Evolutionary conservation across 2,329 filamentous ascomycete genomes (phyloP), one percentile per base, ranked within the genome.

Genomic region (Xylariaceae sp.): DNA sequence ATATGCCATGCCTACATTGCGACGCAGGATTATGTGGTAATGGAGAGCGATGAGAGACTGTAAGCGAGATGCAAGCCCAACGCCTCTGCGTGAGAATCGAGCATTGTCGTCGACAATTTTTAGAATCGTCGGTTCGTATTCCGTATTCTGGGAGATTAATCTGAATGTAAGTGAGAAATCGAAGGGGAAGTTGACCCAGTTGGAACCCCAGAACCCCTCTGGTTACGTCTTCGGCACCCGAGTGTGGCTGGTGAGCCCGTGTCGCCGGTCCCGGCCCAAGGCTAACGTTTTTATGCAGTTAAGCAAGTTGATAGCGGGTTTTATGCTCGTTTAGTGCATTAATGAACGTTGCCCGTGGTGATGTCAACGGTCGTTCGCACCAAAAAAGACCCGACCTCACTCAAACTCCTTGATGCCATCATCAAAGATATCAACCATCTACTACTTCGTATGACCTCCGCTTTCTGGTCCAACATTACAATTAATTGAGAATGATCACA

Each of bases 11-110:
- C 15, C 7, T 23, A 18, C 47, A 49, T 11, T 42, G 13, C 37
- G 9, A 13, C 9, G 13, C 13, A 42, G 37, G 37, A 48, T 17
- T 48, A 54, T 51, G 58, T 58, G 34, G 58, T 45, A 56, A 51
- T 30, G 55, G 59, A 55, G 59, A 57, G 59, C 57, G n/a, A 45
- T 51, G 55, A 37, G 23, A 18, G 53, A 55, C 23, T 53, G 17
- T 59, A 63, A 63, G 54, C 61, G 61, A 63, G 51, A 57, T 37
- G 30, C 55, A 53, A 55, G 55, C 54, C 39, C 54, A 60, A 45
- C 23, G 44, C 39, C 45, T 56, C 37, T 55, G 37, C 37, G 37
- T 34, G 52, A 13, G 56, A 23, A 50, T 15, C 42, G 13, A 45
- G 42, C 11, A n/a, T 45, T 45, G 10, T 45, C 42, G 42, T n/a